These are phyloP conservation scores for Colletotrichum navitas DNA, from an alignment of 2,329 filamentous ascomycete species.

Conservation along the genomic window DNA sequence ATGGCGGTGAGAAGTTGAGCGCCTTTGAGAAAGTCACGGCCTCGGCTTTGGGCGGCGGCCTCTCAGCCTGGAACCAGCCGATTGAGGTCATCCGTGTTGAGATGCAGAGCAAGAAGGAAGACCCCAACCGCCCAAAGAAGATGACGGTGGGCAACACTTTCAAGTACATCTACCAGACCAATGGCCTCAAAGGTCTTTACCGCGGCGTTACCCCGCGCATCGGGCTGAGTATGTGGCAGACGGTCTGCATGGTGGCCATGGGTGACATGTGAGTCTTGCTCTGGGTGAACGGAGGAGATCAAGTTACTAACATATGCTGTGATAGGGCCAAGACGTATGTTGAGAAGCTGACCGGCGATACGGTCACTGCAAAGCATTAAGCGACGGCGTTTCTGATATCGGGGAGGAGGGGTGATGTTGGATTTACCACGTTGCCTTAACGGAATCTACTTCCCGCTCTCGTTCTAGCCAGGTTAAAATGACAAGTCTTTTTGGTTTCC, in stretches of 20 bases:
- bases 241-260: slow-evolving; percentile 98
- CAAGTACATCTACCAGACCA: slow-evolving; percentile 89
- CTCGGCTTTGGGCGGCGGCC: slow-evolving; percentile 87
- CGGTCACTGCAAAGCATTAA: slow-evolving; percentile 77
- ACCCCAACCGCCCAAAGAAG: slow-evolving; percentile 98
- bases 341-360: slow-evolving; percentile 74
- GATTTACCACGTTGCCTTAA: no score
- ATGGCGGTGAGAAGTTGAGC: slow-evolving; percentile 80
- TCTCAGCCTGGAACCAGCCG: slow-evolving; percentile 98
- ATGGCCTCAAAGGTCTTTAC: slow-evolving; percentile 93
- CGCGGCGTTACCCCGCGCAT: slow-evolving; percentile 94
- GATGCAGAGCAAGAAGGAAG: slow-evolving; percentile 99
- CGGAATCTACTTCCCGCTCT: no score
- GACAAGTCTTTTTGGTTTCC: no score
- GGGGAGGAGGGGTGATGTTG: no score
- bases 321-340: slow-evolving; percentile 62
- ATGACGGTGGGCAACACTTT: slow-evolving; percentile 92
- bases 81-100: slow-evolving; percentile 99
- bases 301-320: slow-evolving; percentile 39
- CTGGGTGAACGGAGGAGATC: slow-evolving; percentile 43
- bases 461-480: no score
- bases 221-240: slow-evolving; percentile 97
- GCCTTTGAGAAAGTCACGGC: slow-evolving; percentile 90
- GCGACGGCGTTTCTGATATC: no score
- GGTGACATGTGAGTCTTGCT: slow-evolving; percentile 86